These are phyloP conservation scores for Candida smagusa DNA, from an alignment of 1,139 yeast species.

Conservation along the genomic window DNA sequence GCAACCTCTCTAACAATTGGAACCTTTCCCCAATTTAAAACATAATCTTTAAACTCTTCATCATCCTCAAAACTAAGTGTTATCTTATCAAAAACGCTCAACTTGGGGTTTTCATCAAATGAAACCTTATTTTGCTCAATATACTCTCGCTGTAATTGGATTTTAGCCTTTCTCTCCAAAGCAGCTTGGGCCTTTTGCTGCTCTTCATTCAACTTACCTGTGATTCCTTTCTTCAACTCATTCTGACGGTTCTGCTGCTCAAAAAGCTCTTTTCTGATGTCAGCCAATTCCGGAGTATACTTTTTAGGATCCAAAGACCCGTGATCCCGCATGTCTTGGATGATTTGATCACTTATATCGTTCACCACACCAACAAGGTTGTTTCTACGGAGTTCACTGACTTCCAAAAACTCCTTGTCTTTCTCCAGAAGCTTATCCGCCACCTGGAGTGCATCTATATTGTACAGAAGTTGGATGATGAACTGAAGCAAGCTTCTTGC, in stretches of 20 bases:
- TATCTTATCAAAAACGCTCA: conserved; percentile 6
- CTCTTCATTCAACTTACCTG: conserved; percentile 3
- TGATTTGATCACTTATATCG: conserved; percentile 25
- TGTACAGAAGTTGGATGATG: conserved; percentile 14
- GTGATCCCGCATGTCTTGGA: conserved; percentile 13
- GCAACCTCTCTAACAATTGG: conserved; percentile 3
- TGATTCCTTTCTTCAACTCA: conserved; percentile 11
- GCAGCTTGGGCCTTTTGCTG: conserved; percentile 6
- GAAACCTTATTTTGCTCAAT: conserved; percentile 11
- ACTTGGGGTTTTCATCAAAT: conserved; percentile 9
- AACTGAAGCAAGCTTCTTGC: conserved; percentile 19
- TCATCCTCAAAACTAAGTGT: conserved; percentile 5
- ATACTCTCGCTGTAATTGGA: conserved; percentile 6
- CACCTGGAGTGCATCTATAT: conserved; percentile 1
- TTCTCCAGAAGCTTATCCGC: conserved; percentile 7
- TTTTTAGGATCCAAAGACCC: conserved; percentile 21
- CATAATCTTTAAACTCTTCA: conserved; percentile 4
- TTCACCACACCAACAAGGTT: conserved; percentile 31
- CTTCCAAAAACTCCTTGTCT: conserved; percentile 10
- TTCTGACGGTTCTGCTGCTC: conserved; percentile 26
- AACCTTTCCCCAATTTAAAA: conserved; percentile 9
- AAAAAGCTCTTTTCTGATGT: conserved; percentile 28
- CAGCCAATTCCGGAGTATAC: conserved; percentile 25
- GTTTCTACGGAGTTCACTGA: conserved; percentile 19
- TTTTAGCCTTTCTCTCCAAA: conserved; percentile 6